Percentiles rank a stretch among this genome's conserved stretches.
These are phyloP conservation scores for Amanita polypyramis DNA, from an alignment of 768 basidiomycete species.

Conservation along the genomic window DNA sequence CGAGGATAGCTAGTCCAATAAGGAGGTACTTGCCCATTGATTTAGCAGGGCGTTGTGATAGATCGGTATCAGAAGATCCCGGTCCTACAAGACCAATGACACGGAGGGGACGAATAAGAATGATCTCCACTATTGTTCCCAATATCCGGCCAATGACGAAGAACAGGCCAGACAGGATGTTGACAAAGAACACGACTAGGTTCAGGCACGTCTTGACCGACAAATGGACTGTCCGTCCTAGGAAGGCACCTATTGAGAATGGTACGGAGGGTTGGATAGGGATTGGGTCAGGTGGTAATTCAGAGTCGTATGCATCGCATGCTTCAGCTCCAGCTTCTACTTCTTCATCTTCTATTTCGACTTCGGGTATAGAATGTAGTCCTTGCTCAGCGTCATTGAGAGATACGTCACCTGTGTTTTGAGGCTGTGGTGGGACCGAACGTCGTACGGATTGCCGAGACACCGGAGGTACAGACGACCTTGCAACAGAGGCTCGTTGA, in stretches of 20 bases:
- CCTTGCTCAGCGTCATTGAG: slow-evolving; percentile 37
- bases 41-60: background rate
- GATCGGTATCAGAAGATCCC: background rate
- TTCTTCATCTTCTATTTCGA: slow-evolving; percentile 59
- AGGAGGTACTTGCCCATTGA: slow-evolving; percentile 25
- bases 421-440: slow-evolving; percentile 27
- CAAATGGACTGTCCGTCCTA: slow-evolving; percentile 29
- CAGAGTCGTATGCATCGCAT: slow-evolving; percentile 14
- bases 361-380: slow-evolving; percentile 55
- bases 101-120: slow-evolving; percentile 34
- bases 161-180: slow-evolving; percentile 24
- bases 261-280: slow-evolving; percentile 17
- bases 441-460: slow-evolving; percentile 24
- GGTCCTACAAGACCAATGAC: slow-evolving; percentile 1
- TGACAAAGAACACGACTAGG: slow-evolving; percentile 17
- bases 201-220: slow-evolving; percentile 15
- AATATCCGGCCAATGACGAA: slow-evolving; percentile 37
- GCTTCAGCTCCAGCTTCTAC: slow-evolving; percentile 16
- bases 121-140: slow-evolving; percentile 36
- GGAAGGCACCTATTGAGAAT: slow-evolving; percentile 32
- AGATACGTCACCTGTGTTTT: slow-evolving; percentile 23
- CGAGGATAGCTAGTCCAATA: slow-evolving; percentile 32
- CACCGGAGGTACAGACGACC: slow-evolving; percentile 27
- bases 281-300: slow-evolving; percentile 9
- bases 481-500: slow-evolving; percentile 24